Evolutionary conservation across 1,284 basidiomycete genomes (phyloP), one percentile per base, ranked within the genome.

Genomic region (Trichosporon ovoides): DNA sequence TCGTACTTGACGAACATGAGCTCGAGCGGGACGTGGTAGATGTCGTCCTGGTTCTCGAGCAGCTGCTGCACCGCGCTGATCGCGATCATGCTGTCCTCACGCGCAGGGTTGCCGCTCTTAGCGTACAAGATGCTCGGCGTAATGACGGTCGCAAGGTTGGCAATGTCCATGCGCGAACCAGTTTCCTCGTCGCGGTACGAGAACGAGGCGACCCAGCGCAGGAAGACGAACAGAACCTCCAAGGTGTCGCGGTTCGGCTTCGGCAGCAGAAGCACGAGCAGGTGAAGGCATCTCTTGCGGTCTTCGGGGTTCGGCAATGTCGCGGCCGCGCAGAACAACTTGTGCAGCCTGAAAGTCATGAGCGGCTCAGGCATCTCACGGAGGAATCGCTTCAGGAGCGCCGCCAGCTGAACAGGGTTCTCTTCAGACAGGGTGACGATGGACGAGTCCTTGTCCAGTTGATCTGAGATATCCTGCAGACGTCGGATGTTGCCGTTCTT

Each of bases 181-280:
- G 95, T 98, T 75, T 95, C 92, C 70, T 95, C 94, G 73, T 98
- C 95, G 78, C 96, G 85, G 78, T 98, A 94, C 48, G 95, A 93
- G 77, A 99, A 99, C 5, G 92, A 95, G 7, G 95, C 95, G 2
- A 99, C 95, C 96, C 96, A 99, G 77, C 96, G 95, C 66, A 99
- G 82, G 80, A 99, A 99, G 18, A 97, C 93, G 72, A 97, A 98
- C 46, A 99, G 80, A 50, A 97, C 92, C 78, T 99, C 95, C 84
- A 97, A 86, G 24, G 94, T 97, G 76, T 99, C 96, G 62, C 96
- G 86, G 74, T 99, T 92, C 57, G 85, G 84, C 77, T 91, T 93
- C 13, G 95, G 96, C 67, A 98, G 80, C 3, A 98, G 81, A 58
- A 95, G 81, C 49, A 87, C 87, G 16, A 96, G 82, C 68, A 96